A percentile compares a stretch with the other conserved stretches of the same genome.
phyloP scores from a whole-genome alignment of 2,329 filamentous ascomycete species.

The Fusarium buxicola region DNA sequence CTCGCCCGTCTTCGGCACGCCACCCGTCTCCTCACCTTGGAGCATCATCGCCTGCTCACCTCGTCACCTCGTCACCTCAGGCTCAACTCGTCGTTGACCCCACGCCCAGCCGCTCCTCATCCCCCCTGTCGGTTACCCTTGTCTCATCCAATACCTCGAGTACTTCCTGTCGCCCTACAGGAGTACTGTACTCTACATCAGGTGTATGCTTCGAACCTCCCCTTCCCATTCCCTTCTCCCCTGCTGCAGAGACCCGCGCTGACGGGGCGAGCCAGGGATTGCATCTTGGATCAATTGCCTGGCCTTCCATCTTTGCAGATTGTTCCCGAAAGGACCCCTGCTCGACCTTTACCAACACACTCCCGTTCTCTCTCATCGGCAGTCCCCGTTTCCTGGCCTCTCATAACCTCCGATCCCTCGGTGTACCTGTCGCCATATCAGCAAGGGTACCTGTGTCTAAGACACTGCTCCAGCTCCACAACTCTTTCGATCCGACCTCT shows the following conservation, averaged over 20 bases:
- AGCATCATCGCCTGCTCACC: constrained; percentile 43
- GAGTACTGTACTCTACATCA: constrained; percentile 9
- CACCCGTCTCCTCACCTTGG: constrained; percentile 47
- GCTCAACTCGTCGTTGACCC: constrained; percentile 34
- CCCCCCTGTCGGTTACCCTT: constrained; percentile 27
- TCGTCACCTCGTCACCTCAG: constrained; percentile 45
- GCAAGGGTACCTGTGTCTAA: constrained; percentile 33
- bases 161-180: constrained; percentile 2
- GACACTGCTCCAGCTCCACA: constrained; percentile 37
- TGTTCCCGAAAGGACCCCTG: constrained; percentile 22
- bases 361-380: constrained; percentile 1
- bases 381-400: constrained; percentile 17
- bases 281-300: constrained; percentile 38
- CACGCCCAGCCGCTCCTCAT: constrained; percentile 35
- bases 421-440: constrained; percentile 31
- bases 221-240: constrained; percentile 8
- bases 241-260: constrained; percentile 39
- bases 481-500: constrained; percentile 44
- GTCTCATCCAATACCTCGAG: constrained; percentile 28
- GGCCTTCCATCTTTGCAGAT: constrained; percentile 23
- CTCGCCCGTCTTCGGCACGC: constrained; percentile 34
- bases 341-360: constrained; percentile 21
- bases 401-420: constrained; percentile 29
- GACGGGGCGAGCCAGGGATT: constrained; percentile 35
- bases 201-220: constrained; percentile 22